A percentile compares a stretch with the other conserved stretches of the same genome.
phyloP scores from a whole-genome alignment of 345 rosid species.

The Toxicodendron radicans region DNA sequence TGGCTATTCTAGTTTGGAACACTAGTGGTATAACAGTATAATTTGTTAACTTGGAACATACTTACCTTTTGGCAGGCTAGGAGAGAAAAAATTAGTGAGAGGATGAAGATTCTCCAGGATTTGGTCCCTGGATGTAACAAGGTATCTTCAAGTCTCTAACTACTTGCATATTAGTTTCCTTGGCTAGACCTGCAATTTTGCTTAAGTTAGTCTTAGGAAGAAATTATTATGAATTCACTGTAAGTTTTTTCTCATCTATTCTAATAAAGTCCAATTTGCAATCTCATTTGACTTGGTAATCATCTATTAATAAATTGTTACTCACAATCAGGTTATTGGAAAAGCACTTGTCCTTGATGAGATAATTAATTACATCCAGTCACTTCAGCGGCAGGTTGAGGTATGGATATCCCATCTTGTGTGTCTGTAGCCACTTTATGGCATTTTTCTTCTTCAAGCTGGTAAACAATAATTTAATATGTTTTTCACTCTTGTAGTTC shows the following conservation, averaged over 20 bases:
- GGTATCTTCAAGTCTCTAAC: constrained; percentile 41
- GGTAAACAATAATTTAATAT: constrained; percentile 15
- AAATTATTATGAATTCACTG: not conserved
- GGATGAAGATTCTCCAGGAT: constrained; percentile 96
- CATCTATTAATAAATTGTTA: not conserved
- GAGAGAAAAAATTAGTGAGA: constrained; percentile 94
- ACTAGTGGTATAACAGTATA: not conserved
- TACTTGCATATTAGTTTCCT: not conserved
- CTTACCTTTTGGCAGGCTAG: constrained; percentile 60
- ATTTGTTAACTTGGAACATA: not conserved
- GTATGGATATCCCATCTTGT: constrained; percentile 32
- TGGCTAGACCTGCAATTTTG: not conserved
- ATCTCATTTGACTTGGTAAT: not conserved
- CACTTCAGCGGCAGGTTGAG: constrained; percentile 94
- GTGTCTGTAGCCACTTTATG: not conserved
- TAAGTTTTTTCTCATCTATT: not conserved
- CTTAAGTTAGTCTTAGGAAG: not conserved
- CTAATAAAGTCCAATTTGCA: not conserved
- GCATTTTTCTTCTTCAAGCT: not conserved
- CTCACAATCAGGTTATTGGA: constrained; percentile 71
- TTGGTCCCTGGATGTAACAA: constrained; percentile 91
- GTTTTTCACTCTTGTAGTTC: constrained; percentile 50
- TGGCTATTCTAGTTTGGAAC: not conserved
- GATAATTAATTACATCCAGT: constrained; percentile 94
- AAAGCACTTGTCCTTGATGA: constrained; percentile 98